Evolutionary conservation across 805 yeast species (phyloP), one percentile per base, ranked within the genome.

Genomic region (Lachancea sp.): DNA sequence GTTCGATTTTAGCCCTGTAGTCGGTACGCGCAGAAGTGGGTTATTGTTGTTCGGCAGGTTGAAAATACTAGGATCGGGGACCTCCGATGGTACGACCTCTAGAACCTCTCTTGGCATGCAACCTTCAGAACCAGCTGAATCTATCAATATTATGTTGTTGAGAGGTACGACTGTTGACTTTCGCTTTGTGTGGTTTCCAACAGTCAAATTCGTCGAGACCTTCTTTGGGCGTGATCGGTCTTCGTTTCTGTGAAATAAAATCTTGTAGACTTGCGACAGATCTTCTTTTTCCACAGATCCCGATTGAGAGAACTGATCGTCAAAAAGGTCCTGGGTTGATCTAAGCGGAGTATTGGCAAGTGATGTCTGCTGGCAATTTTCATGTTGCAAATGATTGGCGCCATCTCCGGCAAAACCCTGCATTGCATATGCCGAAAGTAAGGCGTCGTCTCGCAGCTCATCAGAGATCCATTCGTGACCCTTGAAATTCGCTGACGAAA

Each of bases 351-450:
- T 18, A 12, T 4, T 18, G 7, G 36, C 12, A 5, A 17, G 18
- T 11, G 17, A 11, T 16, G 25, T 6, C n/a, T 35, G 15, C 4
- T 17, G 35, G 5, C 27, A 18, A 35, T 18, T 19, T 35, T 35
- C 38, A 10, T 20, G 31, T 6, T 22, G 31, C n/a, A 29, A 22
- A 6, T 22, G 25, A 8, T 4, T 22, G 25, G 8, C 25, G 25
- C 25, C 8, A 22, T 22, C 25, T 22, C 25, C 25, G 8, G 49
- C 15, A 11, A 37, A 45, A 19, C 64, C 62, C 3, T 67, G 62
- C 55, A 77, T 63, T 0, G 90, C 89, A 4, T 86, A 82, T 0
- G 89, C 89, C 0, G 89, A 81, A 49, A 83, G 65, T 22, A 83
- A 63, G 0, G 88, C 89, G 54, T 83, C 89, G 51, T 81, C 87